Percentiles rank a stretch among this genome's conserved stretches.
These are phyloP conservation scores for Cyclotella distinguenda DNA, from an alignment of 108 stramenopile species.

Conservation along the genomic window DNA sequence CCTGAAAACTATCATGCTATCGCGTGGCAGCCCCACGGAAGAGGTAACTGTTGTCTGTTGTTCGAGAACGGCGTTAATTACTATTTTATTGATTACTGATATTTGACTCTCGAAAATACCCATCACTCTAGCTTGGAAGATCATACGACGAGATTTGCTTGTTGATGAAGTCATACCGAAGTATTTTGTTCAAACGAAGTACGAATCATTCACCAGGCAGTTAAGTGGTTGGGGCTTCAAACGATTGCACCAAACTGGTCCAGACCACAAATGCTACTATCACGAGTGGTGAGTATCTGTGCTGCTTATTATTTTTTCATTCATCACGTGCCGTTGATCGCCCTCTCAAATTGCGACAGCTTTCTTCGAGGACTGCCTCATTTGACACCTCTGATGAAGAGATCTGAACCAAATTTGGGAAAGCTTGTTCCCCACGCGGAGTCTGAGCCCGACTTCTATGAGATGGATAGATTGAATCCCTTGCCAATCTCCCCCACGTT, in stretches of 20 bases:
- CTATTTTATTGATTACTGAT: too few relatives aligned
- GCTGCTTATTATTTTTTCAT: too few relatives aligned
- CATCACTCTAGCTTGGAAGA: too few relatives aligned
- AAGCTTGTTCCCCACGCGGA: slow-evolving; percentile 18
- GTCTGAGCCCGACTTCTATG: slow-evolving; percentile 27
- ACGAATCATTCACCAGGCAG: slow-evolving; percentile 24
- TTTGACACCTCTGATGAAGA: slow-evolving; percentile 12
- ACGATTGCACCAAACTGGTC: slow-evolving; percentile 14
- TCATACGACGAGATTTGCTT: too few relatives aligned
- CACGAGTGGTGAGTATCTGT: slow-evolving; percentile 21
- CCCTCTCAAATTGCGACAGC: background rate
- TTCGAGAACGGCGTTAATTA: too few relatives aligned
- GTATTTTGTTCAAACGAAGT: slow-evolving; percentile 54
- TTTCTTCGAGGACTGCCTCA: slow-evolving; percentile 15
- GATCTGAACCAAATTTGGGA: slow-evolving; percentile 8
- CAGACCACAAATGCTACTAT: slow-evolving; percentile 19
- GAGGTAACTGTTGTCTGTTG: too few relatives aligned
- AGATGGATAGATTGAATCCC: slow-evolving; percentile 7
- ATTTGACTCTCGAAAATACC: too few relatives aligned
- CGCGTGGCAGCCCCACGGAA: background rate
- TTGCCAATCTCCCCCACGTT: too few relatives aligned
- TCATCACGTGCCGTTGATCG: too few relatives aligned
- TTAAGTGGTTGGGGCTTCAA: slow-evolving; percentile 34
- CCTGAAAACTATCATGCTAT: background rate
- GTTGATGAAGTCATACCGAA: slow-evolving; percentile 41